Percentiles rank a stretch among this genome's conserved stretches.
phyloP scores from a whole-genome alignment of 768 basidiomycete genomes.

The Hebeloma cylindrosporum region DNA sequence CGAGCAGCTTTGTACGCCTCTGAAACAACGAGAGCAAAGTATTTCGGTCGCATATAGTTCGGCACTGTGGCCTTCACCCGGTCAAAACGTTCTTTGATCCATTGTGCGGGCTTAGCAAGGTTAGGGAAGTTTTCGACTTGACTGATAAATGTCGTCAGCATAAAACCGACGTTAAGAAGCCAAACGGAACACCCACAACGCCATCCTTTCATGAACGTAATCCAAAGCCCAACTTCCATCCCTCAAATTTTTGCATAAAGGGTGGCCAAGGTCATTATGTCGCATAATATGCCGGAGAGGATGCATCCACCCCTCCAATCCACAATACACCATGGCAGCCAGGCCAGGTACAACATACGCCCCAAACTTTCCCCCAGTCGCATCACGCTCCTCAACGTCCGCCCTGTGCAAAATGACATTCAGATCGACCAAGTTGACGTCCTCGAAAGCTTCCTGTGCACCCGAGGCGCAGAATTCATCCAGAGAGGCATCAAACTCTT shows the following conservation, averaged over 20 bases:
- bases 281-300: conserved; percentile 80
- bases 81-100: conserved; percentile 90
- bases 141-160: conserved; percentile 33
- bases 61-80: conserved; percentile 72
- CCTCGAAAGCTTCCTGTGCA: conserved; percentile 69
- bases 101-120: conserved; percentile 68
- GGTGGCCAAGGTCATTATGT: conserved; percentile 91
- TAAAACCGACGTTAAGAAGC: not conserved
- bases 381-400: conserved; percentile 90
- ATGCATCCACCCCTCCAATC: conserved; percentile 97
- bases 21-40: conserved; percentile 89
- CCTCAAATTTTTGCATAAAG: conserved; percentile 84
- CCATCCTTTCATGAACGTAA: conserved; percentile 72
- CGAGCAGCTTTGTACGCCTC: conserved; percentile 93
- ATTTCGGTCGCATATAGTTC: conserved; percentile 91
- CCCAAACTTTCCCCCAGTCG: conserved; percentile 78
- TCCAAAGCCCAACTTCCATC: conserved; percentile 92
- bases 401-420: conserved; percentile 86
- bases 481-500: conserved; percentile 67
- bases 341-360: conserved; percentile 77
- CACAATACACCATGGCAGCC: conserved; percentile 85
- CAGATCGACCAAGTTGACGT: conserved; percentile 81
- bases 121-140: conserved; percentile 64
- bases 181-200: conserved; percentile 51
- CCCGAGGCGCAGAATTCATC: conserved; percentile 73